phyloP scores from a whole-genome alignment of 2,329 filamentous ascomycete species.

The Epichloe bromicola region DNA sequence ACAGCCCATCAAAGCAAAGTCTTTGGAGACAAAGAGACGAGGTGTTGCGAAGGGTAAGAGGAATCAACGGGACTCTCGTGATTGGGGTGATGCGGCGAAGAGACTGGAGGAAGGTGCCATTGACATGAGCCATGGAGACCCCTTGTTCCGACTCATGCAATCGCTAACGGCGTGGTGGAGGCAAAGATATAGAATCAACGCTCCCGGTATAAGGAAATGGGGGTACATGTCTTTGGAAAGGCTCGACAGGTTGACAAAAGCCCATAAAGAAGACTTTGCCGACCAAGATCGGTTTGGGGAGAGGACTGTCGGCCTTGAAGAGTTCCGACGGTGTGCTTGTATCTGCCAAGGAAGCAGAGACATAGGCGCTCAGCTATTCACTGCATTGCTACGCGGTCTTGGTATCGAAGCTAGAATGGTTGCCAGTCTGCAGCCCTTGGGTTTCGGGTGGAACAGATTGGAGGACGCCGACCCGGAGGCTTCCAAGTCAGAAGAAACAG shows the following conservation, averaged over 20 bases:
- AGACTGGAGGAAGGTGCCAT: slow-evolving; percentile 55
- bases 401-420: slow-evolving; percentile 76
- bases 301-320: slow-evolving; percentile 49
- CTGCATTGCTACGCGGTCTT: slow-evolving; percentile 65
- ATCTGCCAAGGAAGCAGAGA: slow-evolving; percentile 72
- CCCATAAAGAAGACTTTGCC: slow-evolving; percentile 49
- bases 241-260: slow-evolving; percentile 60
- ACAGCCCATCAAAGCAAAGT: slow-evolving; percentile 16
- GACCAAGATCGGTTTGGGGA: slow-evolving; percentile 63
- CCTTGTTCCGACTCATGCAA: slow-evolving; percentile 63
- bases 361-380: slow-evolving; percentile 80
- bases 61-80: slow-evolving; percentile 26
- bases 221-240: slow-evolving; percentile 74
- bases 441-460: slow-evolving; percentile 79
- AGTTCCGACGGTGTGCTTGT: slow-evolving; percentile 57
- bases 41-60: slow-evolving; percentile 11
- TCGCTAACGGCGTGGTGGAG: slow-evolving; percentile 78
- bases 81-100: slow-evolving; percentile 62
- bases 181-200: slow-evolving; percentile 63
- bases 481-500: slow-evolving; percentile 5
- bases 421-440: slow-evolving; percentile 70
- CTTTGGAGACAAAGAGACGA: slow-evolving; percentile 16
- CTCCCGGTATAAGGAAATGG: slow-evolving; percentile 72
- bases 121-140: slow-evolving; percentile 74
- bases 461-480: slow-evolving; percentile 58